These are phyloP conservation scores for Bipolaris cookei DNA, from an alignment of 2,329 filamentous ascomycete species.

Conservation along the genomic window DNA sequence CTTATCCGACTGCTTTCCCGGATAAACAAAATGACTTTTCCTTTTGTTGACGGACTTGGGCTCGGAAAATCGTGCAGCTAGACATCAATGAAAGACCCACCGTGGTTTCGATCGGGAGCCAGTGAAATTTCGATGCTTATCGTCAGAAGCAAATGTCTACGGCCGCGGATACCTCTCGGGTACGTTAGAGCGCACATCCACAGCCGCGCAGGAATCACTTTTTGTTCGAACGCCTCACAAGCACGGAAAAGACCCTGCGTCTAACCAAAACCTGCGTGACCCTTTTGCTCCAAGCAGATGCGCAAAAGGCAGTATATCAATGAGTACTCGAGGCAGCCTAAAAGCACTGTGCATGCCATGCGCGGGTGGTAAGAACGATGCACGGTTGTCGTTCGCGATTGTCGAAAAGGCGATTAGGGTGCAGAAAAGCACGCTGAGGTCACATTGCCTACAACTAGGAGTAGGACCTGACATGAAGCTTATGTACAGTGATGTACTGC, in stretches of 20 bases:
- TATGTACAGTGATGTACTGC: conserved; percentile 11
- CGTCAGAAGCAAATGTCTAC: conserved; percentile 11
- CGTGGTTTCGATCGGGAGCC: conserved; percentile 2
- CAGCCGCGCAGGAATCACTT: conserved; percentile 11
- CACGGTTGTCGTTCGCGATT: conserved; percentile 8
- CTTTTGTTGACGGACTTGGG: conserved; percentile 3
- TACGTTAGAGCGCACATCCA: neutral
- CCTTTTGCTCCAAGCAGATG: conserved; percentile 1
- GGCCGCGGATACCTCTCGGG: conserved; percentile 24
- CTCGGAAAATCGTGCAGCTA: conserved; percentile 2
- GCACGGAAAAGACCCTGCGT: conserved; percentile 2
- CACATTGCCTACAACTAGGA: conserved; percentile 2
- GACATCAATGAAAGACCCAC: neutral
- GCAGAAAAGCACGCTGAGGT: conserved; percentile 15
- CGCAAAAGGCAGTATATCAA: conserved; percentile 10
- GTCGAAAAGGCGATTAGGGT: neutral
- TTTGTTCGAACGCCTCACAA: conserved; percentile 6
- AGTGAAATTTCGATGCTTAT: conserved; percentile 5
- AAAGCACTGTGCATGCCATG: conserved; percentile 6
- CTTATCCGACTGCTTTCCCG: conserved; percentile 6
- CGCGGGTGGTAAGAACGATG: conserved; percentile 11
- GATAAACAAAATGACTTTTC: neutral
- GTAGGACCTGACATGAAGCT: neutral
- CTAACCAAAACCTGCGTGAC: conserved; percentile 2
- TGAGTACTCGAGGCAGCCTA: neutral